Conservation (phyloP, 2,329 filamentous ascomycete genomes). For the Ophiostoma piceae region DNA sequence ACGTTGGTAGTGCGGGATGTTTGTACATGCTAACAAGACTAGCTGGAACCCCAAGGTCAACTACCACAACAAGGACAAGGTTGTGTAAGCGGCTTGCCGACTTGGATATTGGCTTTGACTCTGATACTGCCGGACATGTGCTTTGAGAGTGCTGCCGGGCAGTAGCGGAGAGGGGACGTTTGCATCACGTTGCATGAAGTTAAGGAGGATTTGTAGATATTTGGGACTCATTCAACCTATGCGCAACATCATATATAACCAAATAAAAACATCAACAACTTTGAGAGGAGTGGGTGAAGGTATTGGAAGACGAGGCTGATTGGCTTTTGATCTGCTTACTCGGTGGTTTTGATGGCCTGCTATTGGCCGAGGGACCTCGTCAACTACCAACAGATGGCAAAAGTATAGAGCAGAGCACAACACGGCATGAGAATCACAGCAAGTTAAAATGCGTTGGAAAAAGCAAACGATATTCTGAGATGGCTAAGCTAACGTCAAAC, state of each 20-base stretch:
- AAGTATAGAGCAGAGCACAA: too few relatives aligned
- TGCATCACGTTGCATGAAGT: neutral
- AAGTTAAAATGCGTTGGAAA: too few relatives aligned
- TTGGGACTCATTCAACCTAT: neutral
- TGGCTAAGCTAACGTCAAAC: too few relatives aligned
- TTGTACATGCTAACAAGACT: conserved; percentile 19
- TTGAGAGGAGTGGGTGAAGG: neutral
- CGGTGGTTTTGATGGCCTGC: neutral
- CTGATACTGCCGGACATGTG: neutral
- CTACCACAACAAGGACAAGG: conserved; percentile 92
- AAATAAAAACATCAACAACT: neutral
- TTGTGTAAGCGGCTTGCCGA: conserved; percentile 28
- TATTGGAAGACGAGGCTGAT: neutral
- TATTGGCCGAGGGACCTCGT: neutral
- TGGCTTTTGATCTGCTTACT: neutral
- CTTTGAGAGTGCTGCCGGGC: neutral
- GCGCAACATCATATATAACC: conserved; percentile 6
- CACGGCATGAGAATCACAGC: too few relatives aligned
- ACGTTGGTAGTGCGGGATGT: neutral
- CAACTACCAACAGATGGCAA: too few relatives aligned
- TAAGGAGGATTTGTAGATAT: neutral
- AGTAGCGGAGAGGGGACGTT: neutral
- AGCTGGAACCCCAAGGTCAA: conserved; percentile 96
- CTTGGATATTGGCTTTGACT: neutral
- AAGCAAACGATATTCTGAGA: too few relatives aligned